Percentiles rank a stretch among this genome's conserved stretches.
phyloP scores from a whole-genome alignment of 768 basidiomycete species.

The Guyanaporus albipodus region DNA sequence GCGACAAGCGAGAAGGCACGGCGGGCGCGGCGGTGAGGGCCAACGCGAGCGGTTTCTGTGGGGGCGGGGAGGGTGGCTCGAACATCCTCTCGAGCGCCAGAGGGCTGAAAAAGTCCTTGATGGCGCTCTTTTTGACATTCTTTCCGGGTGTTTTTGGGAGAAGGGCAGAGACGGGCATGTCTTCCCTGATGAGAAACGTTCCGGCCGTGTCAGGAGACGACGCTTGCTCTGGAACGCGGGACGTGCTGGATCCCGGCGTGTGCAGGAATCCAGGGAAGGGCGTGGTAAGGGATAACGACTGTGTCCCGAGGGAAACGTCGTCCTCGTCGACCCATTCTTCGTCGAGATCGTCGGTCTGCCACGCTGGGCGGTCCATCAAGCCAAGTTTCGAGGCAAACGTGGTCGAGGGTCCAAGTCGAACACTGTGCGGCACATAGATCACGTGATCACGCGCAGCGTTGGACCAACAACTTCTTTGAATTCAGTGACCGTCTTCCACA shows the following conservation, averaged over 20 bases:
- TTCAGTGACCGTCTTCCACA: too few relatives aligned
- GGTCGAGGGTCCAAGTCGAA: slow-evolving; percentile 2
- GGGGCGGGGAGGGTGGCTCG: slow-evolving; percentile 84
- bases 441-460: slow-evolving; percentile 30
- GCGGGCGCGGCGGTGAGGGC: slow-evolving; percentile 28
- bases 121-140: slow-evolving; percentile 48
- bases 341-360: slow-evolving; percentile 86
- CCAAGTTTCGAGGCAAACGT: slow-evolving; percentile 9
- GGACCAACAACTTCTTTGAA: too few relatives aligned
- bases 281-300: slow-evolving; percentile 57
- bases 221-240: slow-evolving; percentile 23
- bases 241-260: too few relatives aligned
- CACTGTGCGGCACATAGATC: slow-evolving; percentile 7
- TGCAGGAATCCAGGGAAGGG: slow-evolving; percentile 49
- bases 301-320: slow-evolving; percentile 39
- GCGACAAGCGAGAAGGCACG: slow-evolving; percentile 36
- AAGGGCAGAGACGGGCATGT: slow-evolving; percentile 50
- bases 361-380: slow-evolving; percentile 48
- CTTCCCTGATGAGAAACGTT: slow-evolving; percentile 74
- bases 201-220: slow-evolving; percentile 43
- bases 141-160: slow-evolving; percentile 65
- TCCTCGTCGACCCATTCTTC: slow-evolving; percentile 85
- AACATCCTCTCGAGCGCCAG: slow-evolving; percentile 88
- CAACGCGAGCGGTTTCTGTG: slow-evolving; percentile 19
- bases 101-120: slow-evolving; percentile 87